Base-by-base conservation (phyloP, 768 basidiomycete species). In the Russula foetens region DNA sequence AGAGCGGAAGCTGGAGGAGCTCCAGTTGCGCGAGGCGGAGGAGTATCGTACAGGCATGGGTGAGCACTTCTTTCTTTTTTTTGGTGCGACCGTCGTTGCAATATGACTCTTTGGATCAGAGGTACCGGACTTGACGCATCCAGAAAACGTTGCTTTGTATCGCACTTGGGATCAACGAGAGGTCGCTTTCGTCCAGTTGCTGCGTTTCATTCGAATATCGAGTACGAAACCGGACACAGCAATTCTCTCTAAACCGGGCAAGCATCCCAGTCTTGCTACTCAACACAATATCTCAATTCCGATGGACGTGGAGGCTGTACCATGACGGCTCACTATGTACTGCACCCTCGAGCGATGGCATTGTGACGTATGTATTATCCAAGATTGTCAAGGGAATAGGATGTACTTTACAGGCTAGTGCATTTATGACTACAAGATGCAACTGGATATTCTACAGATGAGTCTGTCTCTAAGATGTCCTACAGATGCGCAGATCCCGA, bases 31-130 rank as follows among this genome's bases (percentile, higher is more conserved):
- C 58, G 91, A 92, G 66, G 67, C 74, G 19, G 90, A 92, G 62
- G 75, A 81, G 57, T 93, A 93, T 71, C 79, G 86, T 39, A 88
- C 90, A 2, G 91, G 91, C 7, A 78, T 93, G 69, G 91, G 90
- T 90, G 68, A 63, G 85, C 50, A 17, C 58, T 12, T 52, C 31
- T 39, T 41, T 19, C 14, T 33, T 41, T 41, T 56, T 46, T 24
- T 24, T 29, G 41, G 28, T 47, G 48, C 45, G 67, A 33, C 4
- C 7, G 56, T 56, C 41, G n/a, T n/a, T n/a, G n/a, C 7, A 31
- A 41, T 29, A 50, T 29, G 38, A 53, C 14, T 51, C 33, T 52
- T 55, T 50, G 45, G 58, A 49, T 50, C 69, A 92, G 91, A 93
- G 75, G 78, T 92, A 35, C 80, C 84, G 7, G 91, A 93, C 71